A percentile compares a stretch with the other conserved stretches of the same genome.
phyloP scores from a whole-genome alignment of 352 stramenopile genomes.

The Globisporangium solare region DNA sequence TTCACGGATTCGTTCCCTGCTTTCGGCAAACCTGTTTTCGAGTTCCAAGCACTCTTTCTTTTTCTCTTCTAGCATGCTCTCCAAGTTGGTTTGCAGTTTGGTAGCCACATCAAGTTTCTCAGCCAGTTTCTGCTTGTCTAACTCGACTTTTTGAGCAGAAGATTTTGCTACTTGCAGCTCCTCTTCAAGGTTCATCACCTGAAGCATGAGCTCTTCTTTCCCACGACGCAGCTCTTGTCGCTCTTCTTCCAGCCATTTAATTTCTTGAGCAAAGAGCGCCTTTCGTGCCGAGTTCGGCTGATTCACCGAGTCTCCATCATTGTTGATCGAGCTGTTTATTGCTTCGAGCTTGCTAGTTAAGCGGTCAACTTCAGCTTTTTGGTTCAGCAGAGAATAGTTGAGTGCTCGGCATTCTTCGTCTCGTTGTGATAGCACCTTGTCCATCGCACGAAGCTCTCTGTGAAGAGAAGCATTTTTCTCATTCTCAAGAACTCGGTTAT shows the following conservation, averaged over 20 bases:
- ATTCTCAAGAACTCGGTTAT: constrained; percentile 39
- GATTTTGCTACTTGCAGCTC: constrained; percentile 39
- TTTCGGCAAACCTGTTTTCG: constrained; percentile 36
- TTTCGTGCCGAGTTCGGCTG: constrained; percentile 19
- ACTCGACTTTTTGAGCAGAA: constrained; percentile 25
- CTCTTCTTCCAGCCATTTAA: constrained; percentile 74
- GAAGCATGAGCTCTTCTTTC: constrained; percentile 52
- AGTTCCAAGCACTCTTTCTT: constrained; percentile 39
- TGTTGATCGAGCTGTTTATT: constrained; percentile 15
- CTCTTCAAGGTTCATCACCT: constrained; percentile 58
- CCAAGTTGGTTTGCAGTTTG: constrained; percentile 37
- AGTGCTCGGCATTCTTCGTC: constrained; percentile 67
- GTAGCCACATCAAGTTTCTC: constrained; percentile 30
- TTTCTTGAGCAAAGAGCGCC: constrained; percentile 47
- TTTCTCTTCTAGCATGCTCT: constrained; percentile 48
- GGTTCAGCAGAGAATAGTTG: constrained; percentile 46
- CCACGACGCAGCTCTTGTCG: constrained; percentile 42
- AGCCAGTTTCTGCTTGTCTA: constrained; percentile 45
- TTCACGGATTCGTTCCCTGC: constrained; percentile 44
- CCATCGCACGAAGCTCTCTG: constrained; percentile 61
- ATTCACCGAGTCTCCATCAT: constrained; percentile 7
- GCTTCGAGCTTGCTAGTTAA: constrained; percentile 32
- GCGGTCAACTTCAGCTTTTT: constrained; percentile 54
- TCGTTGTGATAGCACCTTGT: constrained; percentile 59
- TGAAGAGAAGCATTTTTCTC: constrained; percentile 76